Base-by-base conservation (phyloP, 768 basidiomycete species). In the Phylloporus sp. region DNA sequence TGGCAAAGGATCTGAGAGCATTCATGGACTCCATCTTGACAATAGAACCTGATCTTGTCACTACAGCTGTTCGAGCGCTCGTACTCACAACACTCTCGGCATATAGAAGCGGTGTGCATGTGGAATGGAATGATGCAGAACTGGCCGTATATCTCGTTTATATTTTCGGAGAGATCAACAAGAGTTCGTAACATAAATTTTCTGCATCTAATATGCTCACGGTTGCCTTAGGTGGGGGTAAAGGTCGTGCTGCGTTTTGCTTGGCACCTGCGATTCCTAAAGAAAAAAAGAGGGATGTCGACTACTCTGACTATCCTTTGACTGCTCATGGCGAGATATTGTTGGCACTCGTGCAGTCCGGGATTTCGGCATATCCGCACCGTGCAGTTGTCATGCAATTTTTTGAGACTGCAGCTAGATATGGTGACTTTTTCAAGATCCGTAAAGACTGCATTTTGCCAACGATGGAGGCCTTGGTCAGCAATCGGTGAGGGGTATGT, bases 341-440 rank as follows among this genome's bases (percentile, higher is more conserved):
- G 38, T 77, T 86, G 54, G 81, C 88, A 2, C 82, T 97, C 43
- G 82, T 97, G 36, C 81, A 88, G 60, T 90, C 91, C 22, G 84
- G 88, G 29, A 83, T 97, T 48, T 84, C 85, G 13, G 75, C 79
- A 5, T 94, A 86, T 70, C 93, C 91, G 6, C 88, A 95, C 70
- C 83, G 84, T 27, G 78, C 85, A 12, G 95, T 97, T 18, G 76
- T 81, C 8, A 77, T 95, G 69, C 93, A 95, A 63, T 94, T 91
- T 69, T 97, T 97, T 57, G 97, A 99, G 70, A 88, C 90, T 5
- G 80, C 80, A 11, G 81, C 90, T n/a, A 82, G 97, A 43, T 99
- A 98, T 65, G 81, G 84, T 31, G 97, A 98, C 61, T 98, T 99
- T 68, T 98, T 97, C 84, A 93, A 90, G 69, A 85, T 94, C 22